Conservation (phyloP, 23 red algal species). For the Gracilaria vermiculophylla region DNA sequence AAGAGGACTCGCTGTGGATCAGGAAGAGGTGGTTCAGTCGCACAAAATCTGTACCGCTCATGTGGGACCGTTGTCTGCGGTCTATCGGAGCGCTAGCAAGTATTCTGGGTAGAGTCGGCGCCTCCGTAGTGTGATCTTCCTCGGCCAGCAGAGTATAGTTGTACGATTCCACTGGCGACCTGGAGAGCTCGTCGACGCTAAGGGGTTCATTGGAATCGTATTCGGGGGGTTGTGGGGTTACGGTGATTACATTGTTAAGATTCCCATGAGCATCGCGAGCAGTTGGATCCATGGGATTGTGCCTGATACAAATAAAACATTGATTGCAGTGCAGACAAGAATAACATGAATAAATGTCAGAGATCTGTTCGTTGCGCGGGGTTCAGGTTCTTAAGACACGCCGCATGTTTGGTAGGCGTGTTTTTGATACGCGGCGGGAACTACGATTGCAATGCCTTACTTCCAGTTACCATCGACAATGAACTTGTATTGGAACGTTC, state of each 20-base stretch:
- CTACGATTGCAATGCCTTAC: constrained; percentile 24
- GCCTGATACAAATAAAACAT: constrained; percentile 1
- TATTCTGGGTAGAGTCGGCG: constrained; percentile 51
- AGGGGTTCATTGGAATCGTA: constrained; percentile 58
- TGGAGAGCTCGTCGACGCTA: background rate
- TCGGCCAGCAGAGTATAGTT: constrained; percentile 44
- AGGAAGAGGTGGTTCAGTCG: constrained; percentile 46
- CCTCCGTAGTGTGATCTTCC: constrained; percentile 71
- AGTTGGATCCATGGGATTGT: constrained; percentile 52
- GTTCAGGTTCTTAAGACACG: background rate
- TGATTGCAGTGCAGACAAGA: background rate
- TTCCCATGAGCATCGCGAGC: constrained; percentile 58
- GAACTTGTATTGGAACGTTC: constrained; percentile 74
- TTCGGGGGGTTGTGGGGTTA: constrained; percentile 44
- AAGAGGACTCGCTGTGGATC: constrained; percentile 1
- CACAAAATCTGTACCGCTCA: constrained; percentile 40
- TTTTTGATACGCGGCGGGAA: background rate
- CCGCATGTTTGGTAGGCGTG: background rate
- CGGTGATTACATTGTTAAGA: constrained; percentile 60
- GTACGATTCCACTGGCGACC: constrained; percentile 72
- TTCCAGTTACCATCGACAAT: constrained; percentile 72
- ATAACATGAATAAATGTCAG: background rate
- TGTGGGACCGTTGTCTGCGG: background rate
- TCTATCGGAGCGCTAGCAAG: constrained; percentile 44
- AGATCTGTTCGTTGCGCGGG: background rate